Base-by-base conservation (phyloP, 306 rosid species). In the Vachellia collinsii region DNA sequence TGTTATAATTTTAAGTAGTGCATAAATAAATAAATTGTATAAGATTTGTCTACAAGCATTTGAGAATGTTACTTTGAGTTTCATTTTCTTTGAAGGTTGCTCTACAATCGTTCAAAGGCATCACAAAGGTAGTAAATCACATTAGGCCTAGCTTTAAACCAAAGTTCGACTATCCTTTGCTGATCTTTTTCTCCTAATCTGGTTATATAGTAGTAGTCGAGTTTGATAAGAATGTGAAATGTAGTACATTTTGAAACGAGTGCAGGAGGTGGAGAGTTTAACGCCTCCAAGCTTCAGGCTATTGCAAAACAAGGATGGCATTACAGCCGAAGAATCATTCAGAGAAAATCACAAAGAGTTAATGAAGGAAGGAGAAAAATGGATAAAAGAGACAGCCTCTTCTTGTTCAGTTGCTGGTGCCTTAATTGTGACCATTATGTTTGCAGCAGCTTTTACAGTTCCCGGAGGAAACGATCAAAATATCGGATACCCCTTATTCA, bases 181-280 rank as follows among this genome's bases (percentile, higher is more conserved):
- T 7, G 1, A 53, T 9, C 11, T 4, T 20, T 56, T n/a, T 56
- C 63, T 56, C 29, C 29, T 29, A 7, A 58, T 3, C 1, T 8
- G 29, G 4, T n/a, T 54, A n/a, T 54, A n/a, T 9, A 8, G 3
- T 20, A 58, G 11, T 54, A 54, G 7, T 3, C 4, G 11, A 9
- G 3, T 8, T 20, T 20, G 29, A 20, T 8, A 8, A 1, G 11
- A 56, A 56, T 7, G 3, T n/a, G 63, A 56, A 53, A 7, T n/a
- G 12, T 5, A 20, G 20, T 53, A 14, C n/a, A 5, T 3, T 25
- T 25, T 61, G 17, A 1, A 13, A 51, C n/a, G 10, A 37, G 38
- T 65, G 74, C 19, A 79, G 78, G 83, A 80, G 48, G 65, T 80
- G 13, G 74, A 80, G 56, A 70, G 29, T 46, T n/a, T 79, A 11